These are phyloP conservation scores for Mediolabrus comicus DNA, from an alignment of 108 stramenopile species.

Conservation along the genomic window DNA sequence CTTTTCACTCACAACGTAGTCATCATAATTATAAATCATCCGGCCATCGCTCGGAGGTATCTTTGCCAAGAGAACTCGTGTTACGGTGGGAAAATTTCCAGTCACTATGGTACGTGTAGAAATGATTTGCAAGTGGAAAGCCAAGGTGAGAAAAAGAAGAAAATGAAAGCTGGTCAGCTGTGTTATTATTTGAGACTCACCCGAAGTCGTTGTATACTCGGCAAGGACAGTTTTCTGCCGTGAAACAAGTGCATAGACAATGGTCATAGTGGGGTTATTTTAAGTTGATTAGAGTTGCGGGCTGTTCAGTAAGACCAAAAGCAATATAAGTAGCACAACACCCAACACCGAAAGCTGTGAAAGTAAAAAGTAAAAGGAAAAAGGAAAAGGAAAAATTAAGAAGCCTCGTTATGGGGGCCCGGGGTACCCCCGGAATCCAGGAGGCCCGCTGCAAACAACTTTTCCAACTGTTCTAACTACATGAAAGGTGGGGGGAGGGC, in stretches of 20 bases:
- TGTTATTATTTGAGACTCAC: conserved; percentile 41
- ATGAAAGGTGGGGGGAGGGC: too few relatives aligned
- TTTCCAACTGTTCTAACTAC: too few relatives aligned
- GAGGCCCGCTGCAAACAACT: too few relatives aligned
- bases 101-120: conserved; percentile 34
- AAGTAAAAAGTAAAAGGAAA: too few relatives aligned
- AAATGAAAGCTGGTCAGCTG: too few relatives aligned
- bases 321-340: too few relatives aligned
- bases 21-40: conserved; percentile 81
- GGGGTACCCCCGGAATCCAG: too few relatives aligned
- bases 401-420: too few relatives aligned
- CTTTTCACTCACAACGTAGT: conserved; percentile 29
- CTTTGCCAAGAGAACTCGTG: conserved; percentile 92
- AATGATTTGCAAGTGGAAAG: neutral
- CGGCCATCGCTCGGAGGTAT: conserved; percentile 88
- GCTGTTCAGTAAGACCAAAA: too few relatives aligned
- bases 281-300: too few relatives aligned
- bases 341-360: too few relatives aligned
- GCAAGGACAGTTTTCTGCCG: conserved; percentile 95
- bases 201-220: conserved; percentile 90
- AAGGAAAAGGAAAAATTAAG: too few relatives aligned
- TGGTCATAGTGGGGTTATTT: conserved; percentile 75
- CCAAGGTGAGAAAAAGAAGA: neutral
- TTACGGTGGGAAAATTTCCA: conserved; percentile 98
- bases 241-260: conserved; percentile 96